Conservation (phyloP, 106 monocot species). For the Dactylorhiza incarnata region DNA sequence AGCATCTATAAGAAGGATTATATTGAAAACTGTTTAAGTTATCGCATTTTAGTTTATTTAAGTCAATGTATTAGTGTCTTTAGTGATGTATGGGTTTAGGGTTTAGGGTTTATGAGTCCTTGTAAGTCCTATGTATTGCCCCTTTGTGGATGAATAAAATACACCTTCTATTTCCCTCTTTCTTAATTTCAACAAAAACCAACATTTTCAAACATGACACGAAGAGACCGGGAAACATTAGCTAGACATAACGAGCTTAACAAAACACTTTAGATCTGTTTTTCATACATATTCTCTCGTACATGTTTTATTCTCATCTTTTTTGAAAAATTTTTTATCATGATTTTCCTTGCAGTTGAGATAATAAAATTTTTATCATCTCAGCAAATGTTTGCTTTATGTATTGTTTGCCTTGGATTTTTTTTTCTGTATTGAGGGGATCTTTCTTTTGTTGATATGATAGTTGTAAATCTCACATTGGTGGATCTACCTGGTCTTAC, state of each 20-base stretch:
- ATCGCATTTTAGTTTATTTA: too few relatives aligned
- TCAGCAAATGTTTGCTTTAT: neutral
- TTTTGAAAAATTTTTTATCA: too few relatives aligned
- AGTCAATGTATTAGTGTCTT: too few relatives aligned
- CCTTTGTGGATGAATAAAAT: too few relatives aligned
- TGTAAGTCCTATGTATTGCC: too few relatives aligned
- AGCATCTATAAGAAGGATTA: neutral
- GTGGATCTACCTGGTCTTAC: slow-evolving; percentile 56
- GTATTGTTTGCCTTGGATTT: neutral
- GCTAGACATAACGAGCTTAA: neutral
- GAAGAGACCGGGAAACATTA: neutral
- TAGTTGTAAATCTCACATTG: slow-evolving; percentile 53
- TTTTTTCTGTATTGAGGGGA: neutral
- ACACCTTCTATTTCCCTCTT: too few relatives aligned
- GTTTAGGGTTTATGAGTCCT: too few relatives aligned
- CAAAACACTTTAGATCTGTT: neutral
- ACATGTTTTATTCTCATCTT: neutral
- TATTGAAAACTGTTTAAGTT: neutral
- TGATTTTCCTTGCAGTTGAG: too few relatives aligned
- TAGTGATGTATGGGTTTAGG: too few relatives aligned
- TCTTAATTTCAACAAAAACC: too few relatives aligned
- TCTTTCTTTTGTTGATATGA: neutral
- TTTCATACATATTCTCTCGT: neutral
- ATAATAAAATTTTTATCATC: neutral
- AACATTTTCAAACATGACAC: too few relatives aligned